Evolutionary conservation across 1,139 yeast species (phyloP), one percentile per base, ranked within the genome.

Genomic region (Candida sojae): DNA sequence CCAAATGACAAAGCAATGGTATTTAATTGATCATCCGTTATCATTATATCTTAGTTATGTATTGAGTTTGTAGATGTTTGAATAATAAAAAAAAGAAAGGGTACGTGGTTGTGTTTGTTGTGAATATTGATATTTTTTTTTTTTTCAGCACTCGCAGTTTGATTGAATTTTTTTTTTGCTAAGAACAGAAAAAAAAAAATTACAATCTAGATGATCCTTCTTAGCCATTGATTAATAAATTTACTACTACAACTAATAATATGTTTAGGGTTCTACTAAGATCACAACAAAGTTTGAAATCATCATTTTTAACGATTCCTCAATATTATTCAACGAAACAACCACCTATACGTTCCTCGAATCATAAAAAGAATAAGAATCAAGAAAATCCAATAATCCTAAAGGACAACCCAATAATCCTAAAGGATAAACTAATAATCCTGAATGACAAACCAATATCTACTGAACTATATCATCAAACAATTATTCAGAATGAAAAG

Each of bases 1-100:
- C 97, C 97, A 59, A 88, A 85, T n/a, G 83, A 68, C 47, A 88
- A 77, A 47, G 90, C 95, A 46, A 89, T 73, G 43, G 81, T 72
- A 64, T 90, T 84, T 64, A 91, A 79, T 67, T 90, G 93, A 50
- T 75, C 73, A 74, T 90, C 97, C 23, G 88, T 76, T 60, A 91
- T 91, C 97, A 90, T 91, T 41, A 11, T 35, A 11, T 21, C 28
- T 35, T 35, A 26, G 29, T 26, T 37, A 9, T 31, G 11, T 30
- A 7, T 31, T 30, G 11, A 5, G 5, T 31, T 6, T 31, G 42
- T 11, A n/a, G 13, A 9, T 29, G 34, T 10, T 23, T 39, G 34
- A 17, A 11, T 29, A 2, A 17, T n/a, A 17, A 17, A 17, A 17
- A 17, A 17, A 4, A 11, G 8, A 12, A 28, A 38, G 41, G 5